Base-by-base conservation (phyloP, 2,329 filamentous ascomycete genomes). In the Sordariomycetes sp. region DNA sequence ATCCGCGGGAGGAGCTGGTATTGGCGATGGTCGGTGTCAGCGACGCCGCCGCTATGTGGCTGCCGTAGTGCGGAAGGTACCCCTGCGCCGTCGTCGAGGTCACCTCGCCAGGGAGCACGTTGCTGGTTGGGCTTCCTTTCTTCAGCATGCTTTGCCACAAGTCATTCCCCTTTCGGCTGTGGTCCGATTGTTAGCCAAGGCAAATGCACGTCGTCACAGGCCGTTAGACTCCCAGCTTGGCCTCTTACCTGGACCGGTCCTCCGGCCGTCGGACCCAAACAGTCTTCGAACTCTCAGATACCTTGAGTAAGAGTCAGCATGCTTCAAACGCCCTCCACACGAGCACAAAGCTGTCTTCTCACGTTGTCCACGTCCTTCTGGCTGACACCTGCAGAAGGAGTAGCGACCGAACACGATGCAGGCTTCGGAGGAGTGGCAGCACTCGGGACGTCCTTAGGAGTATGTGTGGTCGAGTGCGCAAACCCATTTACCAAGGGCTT, bases 361-460 rank as follows among this genome's bases (percentile, higher is more conserved):
- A 58, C 56, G 48, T 28, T 58, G 16, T 46, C 22, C 14, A 12
- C 51, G 37, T 54, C 69, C 34, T 73, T 72, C n/a, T 72, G 65
- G 22, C 71, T 70, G 55, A 76, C 64, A 4, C 75, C 77, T 20
- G 68, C 66, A 28, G 79, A 79, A 22, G 81, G 70, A 35, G 70
- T 71, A 35, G 82, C 82, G 55, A 83, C 69, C 20, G 86, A 74
- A 62, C 86, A 85, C 1, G 82, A 82, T 50, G 67, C 22, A 22
- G 46, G 12, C 20, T 50, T 50, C 20, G 46, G 46, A 50, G 46
- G 20, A 7, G 46, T 24, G 20, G 20, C n/a, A 50, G 5, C 46
- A 50, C 14, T 50, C 8, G 46, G 8, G 22, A 1, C 46, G 1
- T n/a, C n/a, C 12, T 50, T 24, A 8, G 12, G 5, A 24, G 8